phyloP scores from a whole-genome alignment of 2,329 filamentous ascomycete genomes.

The Arachnomyces sp. region DNA sequence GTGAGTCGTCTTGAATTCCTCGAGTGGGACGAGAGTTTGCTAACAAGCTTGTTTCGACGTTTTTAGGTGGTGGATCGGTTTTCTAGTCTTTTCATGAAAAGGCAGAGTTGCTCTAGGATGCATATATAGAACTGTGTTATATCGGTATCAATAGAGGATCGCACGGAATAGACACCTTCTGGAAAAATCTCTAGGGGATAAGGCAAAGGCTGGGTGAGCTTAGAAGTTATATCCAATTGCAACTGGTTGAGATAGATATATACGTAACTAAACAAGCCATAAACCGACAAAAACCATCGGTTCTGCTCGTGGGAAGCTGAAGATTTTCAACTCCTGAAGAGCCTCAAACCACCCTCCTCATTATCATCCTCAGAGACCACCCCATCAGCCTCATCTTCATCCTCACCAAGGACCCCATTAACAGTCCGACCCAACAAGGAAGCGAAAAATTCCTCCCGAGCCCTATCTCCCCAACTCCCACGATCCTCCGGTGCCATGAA shows the following conservation, averaged over 20 bases:
- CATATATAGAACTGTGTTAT: too few species aligned
- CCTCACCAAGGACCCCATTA: constrained; percentile 57
- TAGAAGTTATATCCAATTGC: too few species aligned
- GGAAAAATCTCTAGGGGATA: too few species aligned
- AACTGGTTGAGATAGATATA: too few species aligned
- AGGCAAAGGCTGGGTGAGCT: too few species aligned
- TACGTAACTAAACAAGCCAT: too few species aligned
- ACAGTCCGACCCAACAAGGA: constrained; percentile 59
- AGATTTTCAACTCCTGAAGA: constrained; percentile 23
- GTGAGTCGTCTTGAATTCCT: constrained; percentile 27
- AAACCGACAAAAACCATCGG: too few species aligned
- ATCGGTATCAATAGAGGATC: too few species aligned
- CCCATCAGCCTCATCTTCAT: constrained; percentile 43
- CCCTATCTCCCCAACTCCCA: constrained; percentile 67
- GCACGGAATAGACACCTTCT: too few species aligned
- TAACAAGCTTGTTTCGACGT: too few species aligned
- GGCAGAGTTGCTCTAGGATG: neutral
- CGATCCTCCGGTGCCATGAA: constrained; percentile 93
- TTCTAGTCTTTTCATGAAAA: neutral
- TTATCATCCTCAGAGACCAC: constrained; percentile 25
- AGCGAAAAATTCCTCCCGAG: constrained; percentile 68
- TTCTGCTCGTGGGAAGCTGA: too few species aligned
- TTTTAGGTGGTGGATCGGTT: constrained; percentile 3
- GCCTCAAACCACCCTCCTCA: constrained; percentile 25
- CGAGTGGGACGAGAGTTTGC: too few species aligned